Evolutionary conservation across 164 flowering plant species (phyloP).

Genomic region (Tetrastigma voinierianum): DNA sequence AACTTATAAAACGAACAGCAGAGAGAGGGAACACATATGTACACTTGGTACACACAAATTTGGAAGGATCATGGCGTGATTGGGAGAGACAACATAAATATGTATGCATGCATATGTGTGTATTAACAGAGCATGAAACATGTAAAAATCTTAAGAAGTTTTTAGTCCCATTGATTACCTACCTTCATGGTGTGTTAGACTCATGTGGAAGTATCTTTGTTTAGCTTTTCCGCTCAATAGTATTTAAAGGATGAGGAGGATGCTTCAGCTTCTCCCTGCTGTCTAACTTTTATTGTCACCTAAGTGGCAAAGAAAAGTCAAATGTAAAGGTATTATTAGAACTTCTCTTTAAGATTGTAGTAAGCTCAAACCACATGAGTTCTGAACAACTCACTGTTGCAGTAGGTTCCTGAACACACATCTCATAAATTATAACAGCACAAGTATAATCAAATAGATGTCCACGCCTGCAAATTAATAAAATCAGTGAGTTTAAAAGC

Average conservation of each 20-base stretch:
- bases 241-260: conserved; percentile 92
- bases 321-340: not conserved
- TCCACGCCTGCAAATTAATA: conserved; percentile 66
- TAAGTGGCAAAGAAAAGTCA: conserved; percentile 15
- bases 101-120: no score
- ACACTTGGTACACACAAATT: no score
- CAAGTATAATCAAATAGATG: conserved; percentile 87
- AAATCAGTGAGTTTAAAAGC: not conserved
- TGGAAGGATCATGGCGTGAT: no score
- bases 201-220: conserved; percentile 86
- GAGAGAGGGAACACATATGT: no score
- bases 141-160: not conserved
- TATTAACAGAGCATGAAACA: no score
- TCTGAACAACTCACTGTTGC: conserved; percentile 69
- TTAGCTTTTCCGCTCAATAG: conserved; percentile 98
- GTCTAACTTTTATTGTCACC: conserved; percentile 77
- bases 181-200: conserved; percentile 98
- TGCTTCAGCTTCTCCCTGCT: conserved; percentile 76
- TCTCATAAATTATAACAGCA: conserved; percentile 83
- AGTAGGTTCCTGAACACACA: conserved; percentile 86
- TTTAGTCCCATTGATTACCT: conserved; percentile 5
- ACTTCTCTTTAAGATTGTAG: not conserved
- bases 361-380: not conserved
- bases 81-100: no score
- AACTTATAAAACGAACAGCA: no score